Evolutionary conservation across 2,329 filamentous ascomycete species (phyloP).

Genomic region (Neopestalotiopsis rosae): DNA sequence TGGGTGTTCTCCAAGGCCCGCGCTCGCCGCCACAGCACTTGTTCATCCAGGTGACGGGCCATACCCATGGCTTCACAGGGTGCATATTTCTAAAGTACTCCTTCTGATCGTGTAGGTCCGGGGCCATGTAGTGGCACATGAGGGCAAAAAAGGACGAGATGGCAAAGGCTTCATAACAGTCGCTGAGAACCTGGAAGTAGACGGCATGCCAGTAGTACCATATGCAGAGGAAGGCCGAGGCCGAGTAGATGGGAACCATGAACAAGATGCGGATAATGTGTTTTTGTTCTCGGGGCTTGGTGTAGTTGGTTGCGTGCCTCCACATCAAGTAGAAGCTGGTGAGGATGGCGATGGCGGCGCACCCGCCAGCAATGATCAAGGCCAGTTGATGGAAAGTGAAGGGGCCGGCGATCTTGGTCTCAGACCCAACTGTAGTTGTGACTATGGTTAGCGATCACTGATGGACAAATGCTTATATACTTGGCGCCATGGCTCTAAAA

Average conservation of each 20-base stretch:
- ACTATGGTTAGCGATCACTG: constrained; percentile 30
- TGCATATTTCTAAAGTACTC: constrained; percentile 75
- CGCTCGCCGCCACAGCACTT: constrained; percentile 72
- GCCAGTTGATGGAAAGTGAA: constrained; percentile 62
- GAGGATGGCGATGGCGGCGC: constrained; percentile 55
- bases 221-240: constrained; percentile 75
- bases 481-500: constrained; percentile 26
- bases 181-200: constrained; percentile 80
- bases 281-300: constrained; percentile 63
- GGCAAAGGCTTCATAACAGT: constrained; percentile 89
- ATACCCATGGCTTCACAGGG: constrained; percentile 74
- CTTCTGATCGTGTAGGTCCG: constrained; percentile 80
- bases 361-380: constrained; percentile 54
- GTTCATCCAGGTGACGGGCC: constrained; percentile 73
- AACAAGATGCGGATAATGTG: constrained; percentile 86
- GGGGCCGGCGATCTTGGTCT: constrained; percentile 50
- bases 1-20: constrained; percentile 75
- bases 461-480: not conserved
- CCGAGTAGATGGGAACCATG: constrained; percentile 84
- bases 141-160: constrained; percentile 87
- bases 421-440: constrained; percentile 47
- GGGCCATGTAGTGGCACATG: constrained; percentile 80
- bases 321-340: constrained; percentile 62
- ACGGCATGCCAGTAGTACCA: constrained; percentile 78
- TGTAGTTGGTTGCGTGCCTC: constrained; percentile 66